A percentile compares a stretch with the other conserved stretches of the same genome.
phyloP scores from a whole-genome alignment of 768 basidiomycete species.

The Lactifluus volemus region DNA sequence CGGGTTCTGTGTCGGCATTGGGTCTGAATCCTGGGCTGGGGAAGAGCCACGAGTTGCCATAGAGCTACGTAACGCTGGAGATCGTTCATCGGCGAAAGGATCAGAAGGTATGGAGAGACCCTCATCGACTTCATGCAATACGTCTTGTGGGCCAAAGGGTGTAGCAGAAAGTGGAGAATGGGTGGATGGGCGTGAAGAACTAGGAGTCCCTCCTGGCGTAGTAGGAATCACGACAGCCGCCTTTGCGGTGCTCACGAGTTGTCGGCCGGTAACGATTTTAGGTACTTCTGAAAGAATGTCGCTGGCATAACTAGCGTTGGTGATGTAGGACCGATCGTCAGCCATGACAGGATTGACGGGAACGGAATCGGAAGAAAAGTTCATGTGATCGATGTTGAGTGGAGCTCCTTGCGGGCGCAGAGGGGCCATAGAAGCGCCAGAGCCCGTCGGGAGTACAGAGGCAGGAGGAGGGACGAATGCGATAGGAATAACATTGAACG shows the following conservation, averaged over 20 bases:
- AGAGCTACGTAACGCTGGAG: constrained; percentile 27
- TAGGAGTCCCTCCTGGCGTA: constrained; percentile 26
- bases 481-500: constrained; percentile 82
- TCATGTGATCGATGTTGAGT: constrained; percentile 54
- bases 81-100: constrained; percentile 61
- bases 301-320: constrained; percentile 65
- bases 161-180: constrained; percentile 62
- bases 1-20: constrained; percentile 1
- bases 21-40: constrained; percentile 22
- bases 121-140: constrained; percentile 40
- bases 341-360: constrained; percentile 35
- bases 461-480: constrained; percentile 60
- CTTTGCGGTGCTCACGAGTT: constrained; percentile 68
- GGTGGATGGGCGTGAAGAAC: constrained; percentile 37
- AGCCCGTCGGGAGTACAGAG: constrained; percentile 26
- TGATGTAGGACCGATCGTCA: constrained; percentile 61
- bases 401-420: constrained; percentile 51
- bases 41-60: constrained; percentile 17
- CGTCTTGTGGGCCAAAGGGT: constrained; percentile 64
- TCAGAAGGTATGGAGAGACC: constrained; percentile 28
- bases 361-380: constrained; percentile 45
- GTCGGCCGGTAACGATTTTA: constrained; percentile 69
- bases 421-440: constrained; percentile 26
- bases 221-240: constrained; percentile 64
- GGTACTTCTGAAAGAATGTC: constrained; percentile 77